Evolutionary conservation across 495 filamentous ascomycete genomes (phyloP), one percentile per base, ranked within the genome.

Genomic region (Xylaria acuta): DNA sequence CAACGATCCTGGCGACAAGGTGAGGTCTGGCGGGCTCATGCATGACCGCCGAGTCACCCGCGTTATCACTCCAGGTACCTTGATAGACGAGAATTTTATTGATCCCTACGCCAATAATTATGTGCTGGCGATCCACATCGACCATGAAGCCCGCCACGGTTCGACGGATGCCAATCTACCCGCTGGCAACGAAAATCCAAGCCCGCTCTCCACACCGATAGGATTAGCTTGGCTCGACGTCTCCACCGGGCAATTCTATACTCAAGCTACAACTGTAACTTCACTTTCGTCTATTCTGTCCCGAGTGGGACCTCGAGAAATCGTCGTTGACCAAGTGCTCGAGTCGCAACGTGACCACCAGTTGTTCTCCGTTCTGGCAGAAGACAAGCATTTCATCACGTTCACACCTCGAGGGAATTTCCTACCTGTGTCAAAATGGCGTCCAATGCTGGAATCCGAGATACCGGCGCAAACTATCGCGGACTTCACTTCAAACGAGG

Each of bases 61-160:
- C 51, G 91, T 98, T 67, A 88, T 99, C 78, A 97, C 96, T 0
- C 94, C 97, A 0, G 96, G 96, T 11, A 99, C 96, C 1, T 82
- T 98, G 54, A 97, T 98, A 75, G 96, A 99, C 79, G 97, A 99
- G 81, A 94, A 95, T 73, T 98, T 98, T 80, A 92, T 98, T 84
- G 92, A 98, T 76, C 92, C 94, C 0, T 94, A 91, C 66, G 90
- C 93, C 73, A 97, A 97, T 79, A 97, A 98, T 78, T 99, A 94
- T 78, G 80, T 99, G 51, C 87, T 98, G 73, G 90, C 92, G 47
- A 86, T 97, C 47, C 88, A 94, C 75, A 71, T 81, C n/a, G 71
- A 72, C 32, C 67, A 56, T 20, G 75, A 73, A 41, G 67, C 63
- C 18, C 72, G 74, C 43, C 64, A 67, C 8, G 25, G 47, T 56